phyloP scores from a whole-genome alignment of 2,329 filamentous ascomycete species.

The Aspergillus amoenus region DNA sequence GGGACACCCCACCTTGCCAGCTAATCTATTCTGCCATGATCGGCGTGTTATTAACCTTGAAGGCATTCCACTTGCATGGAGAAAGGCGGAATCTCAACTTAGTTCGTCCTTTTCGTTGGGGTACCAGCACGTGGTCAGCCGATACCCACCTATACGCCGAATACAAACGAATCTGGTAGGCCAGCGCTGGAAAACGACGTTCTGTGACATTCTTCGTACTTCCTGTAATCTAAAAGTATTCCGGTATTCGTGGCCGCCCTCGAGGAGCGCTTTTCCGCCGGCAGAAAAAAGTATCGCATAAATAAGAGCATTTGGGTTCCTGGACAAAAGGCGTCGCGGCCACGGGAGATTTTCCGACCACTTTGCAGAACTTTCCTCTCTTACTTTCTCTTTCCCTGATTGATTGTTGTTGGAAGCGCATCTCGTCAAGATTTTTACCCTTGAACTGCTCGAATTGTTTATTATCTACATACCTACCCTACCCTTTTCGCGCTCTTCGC shows the following conservation, averaged over 20 bases:
- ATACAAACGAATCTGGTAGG: background rate
- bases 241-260: constrained; percentile 18
- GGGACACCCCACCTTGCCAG: constrained; percentile 3
- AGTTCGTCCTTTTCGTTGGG: background rate
- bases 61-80: background rate
- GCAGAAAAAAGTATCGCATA: constrained; percentile 24
- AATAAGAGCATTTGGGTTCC: constrained; percentile 3
- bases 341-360: background rate
- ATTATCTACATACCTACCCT: background rate
- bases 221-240: constrained; percentile 2
- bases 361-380: background rate
- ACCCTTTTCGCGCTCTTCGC: background rate
- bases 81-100: background rate
- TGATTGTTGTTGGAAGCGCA: background rate
- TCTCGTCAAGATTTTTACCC: background rate
- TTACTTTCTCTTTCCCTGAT: background rate
- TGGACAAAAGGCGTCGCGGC: background rate
- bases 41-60: background rate
- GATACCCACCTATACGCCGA: constrained; percentile 6
- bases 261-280: constrained; percentile 20
- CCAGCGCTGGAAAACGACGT: background rate
- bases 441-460: background rate
- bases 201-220: constrained; percentile 12
- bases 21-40: constrained; percentile 1
- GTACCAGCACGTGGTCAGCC: constrained; percentile 13